Evolutionary conservation across 1,139 yeast genomes (phyloP), one percentile per base, ranked within the genome.

Genomic region (Saccharomyces hybrid): DNA sequence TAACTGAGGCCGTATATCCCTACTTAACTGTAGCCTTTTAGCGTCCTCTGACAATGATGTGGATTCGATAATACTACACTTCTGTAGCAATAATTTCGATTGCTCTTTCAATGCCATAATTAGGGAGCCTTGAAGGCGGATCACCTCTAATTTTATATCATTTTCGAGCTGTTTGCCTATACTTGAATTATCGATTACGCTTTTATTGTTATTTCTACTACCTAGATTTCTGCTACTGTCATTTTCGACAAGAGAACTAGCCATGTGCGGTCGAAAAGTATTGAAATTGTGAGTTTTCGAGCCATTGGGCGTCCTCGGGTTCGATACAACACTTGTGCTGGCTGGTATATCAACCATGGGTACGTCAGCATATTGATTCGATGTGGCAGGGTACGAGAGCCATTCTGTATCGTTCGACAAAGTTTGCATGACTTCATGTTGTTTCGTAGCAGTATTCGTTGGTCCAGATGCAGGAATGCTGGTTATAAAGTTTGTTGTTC

Each of bases 41-140:
- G 61, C 59, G 55, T 65, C 70, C 52, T 67, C 69, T n/a, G 71
- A 67, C 25, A 69, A 51, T 2, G 70, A 64, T 3, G 71, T 66
- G 1, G 72, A 67, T 54, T 66, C 70, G 46, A 69, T 57, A 5
- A 67, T 59, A 7, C 54, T 54, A 52, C 70, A 67, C 56, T 67
- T 69, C 23, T 58, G 55, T n/a, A 55, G 48, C 41, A 68, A 53
- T 7, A 61, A 47, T 16, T 51, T 49, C 9, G 63, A 52, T 56
- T 65, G 64, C 30, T 53, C 54, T 47, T 58, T 58, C 13, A 68
- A 55, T 2, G 56, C 51, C 11, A 49, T 51, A 8, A 68, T 63
- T 8, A 64, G 41, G 50, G 50, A 46, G 30, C 54, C 53, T 51
- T 63, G 67, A 31, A 62, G 38, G 5, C 47, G 49, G 8, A 61